A percentile compares a stretch with the other conserved stretches of the same genome.
These are phyloP conservation scores for Bolboschoenoplectus hybrid DNA, from an alignment of 202 grass and related monocot genomes.

Conservation along the genomic window DNA sequence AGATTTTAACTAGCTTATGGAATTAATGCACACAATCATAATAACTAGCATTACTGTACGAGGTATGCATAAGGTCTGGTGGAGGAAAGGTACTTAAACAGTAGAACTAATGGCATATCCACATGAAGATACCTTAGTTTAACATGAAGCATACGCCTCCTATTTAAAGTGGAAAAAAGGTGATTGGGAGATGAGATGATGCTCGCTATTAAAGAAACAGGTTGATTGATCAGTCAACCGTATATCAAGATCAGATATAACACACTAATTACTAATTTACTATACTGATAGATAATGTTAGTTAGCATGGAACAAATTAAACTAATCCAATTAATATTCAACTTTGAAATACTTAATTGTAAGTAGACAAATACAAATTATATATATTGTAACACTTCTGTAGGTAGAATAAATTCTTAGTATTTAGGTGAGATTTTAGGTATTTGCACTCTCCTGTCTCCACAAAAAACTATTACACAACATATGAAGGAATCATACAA, in stretches of 20 bases:
- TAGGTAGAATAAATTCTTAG: not conserved
- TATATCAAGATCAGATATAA: not conserved
- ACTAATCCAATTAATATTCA: no score
- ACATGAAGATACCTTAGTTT: conserved; percentile 18
- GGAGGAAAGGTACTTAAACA: conserved; percentile 5
- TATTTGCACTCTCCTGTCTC: not conserved
- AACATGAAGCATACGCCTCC: not conserved
- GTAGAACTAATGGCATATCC: not conserved
- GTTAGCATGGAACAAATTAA: no score
- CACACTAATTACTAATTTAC: no score
- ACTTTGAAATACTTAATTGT: no score
- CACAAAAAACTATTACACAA: not conserved
- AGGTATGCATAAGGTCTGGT: not conserved
- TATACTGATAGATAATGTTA: no score
- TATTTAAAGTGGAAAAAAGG: not conserved
- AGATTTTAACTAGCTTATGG: not conserved
- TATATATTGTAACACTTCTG: no score
- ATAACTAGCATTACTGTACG: conserved; percentile 6
- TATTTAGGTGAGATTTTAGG: not conserved
- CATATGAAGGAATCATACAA: not conserved
- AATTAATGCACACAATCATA: not conserved
- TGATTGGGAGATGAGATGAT: not conserved
- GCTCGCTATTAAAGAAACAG: not conserved
- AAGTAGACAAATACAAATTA: no score
- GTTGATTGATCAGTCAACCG: not conserved